phyloP scores from a whole-genome alignment of 257 asterid genomes.

The Linderniella brevidens region DNA sequence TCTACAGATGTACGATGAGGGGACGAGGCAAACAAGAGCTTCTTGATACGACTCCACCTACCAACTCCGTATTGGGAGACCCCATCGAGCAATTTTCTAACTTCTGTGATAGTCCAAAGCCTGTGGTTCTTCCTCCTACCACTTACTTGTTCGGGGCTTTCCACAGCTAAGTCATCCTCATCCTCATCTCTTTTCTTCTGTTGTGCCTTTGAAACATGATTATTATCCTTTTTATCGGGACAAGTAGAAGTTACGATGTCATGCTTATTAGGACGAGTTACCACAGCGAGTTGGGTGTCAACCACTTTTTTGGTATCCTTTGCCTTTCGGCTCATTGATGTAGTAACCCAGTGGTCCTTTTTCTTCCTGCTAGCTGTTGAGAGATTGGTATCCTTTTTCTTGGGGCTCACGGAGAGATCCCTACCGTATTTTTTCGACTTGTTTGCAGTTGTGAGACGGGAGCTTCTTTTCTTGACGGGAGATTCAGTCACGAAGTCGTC shows the following conservation, averaged over 20 bases:
- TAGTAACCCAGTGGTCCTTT: no score
- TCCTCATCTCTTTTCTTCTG: constrained; percentile 13
- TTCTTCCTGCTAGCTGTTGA: no score
- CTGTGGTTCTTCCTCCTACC: constrained; percentile 75
- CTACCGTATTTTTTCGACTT: constrained; percentile 18
- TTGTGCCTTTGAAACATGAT: no score
- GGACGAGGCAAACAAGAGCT: constrained; percentile 56
- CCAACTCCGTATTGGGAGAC: constrained; percentile 89
- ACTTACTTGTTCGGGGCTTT: constrained; percentile 25
- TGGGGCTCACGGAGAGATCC: constrained; percentile 3
- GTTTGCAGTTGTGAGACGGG: constrained; percentile 9
- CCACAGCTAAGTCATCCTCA: neutral
- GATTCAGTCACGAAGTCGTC: constrained; percentile 11
- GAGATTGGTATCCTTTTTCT: neutral
- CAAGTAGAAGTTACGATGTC: no score
- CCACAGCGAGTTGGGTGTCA: no score
- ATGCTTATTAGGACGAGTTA: no score
- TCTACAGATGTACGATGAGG: constrained; percentile 84
- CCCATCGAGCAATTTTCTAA: constrained; percentile 64
- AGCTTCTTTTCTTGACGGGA: constrained; percentile 12
- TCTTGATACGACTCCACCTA: constrained; percentile 84
- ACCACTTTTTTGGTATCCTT: no score
- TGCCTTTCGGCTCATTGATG: no score
- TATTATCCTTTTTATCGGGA: no score
- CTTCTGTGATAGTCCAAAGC: constrained; percentile 79